Base-by-base conservation (phyloP, 176 grass and related monocot species). In the Aegilops umbellulata region DNA sequence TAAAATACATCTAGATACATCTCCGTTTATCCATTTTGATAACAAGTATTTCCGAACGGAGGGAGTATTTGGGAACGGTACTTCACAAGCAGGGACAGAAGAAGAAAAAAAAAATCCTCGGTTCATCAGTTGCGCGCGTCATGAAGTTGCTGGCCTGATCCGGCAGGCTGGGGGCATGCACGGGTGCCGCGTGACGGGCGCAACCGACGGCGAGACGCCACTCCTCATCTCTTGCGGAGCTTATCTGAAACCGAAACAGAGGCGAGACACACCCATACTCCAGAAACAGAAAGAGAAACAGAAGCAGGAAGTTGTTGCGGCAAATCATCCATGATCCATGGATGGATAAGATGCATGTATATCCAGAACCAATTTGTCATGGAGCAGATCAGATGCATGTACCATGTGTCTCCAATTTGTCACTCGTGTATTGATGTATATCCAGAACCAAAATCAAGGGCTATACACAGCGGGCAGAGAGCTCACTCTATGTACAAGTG, bases 131-230 rank as follows among this genome's bases (percentile, higher is more conserved):
- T 39, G 8, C 9, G 38, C 8, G 14, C 27, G 15, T 4, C 65
- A 34, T 31, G 15, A 20, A 25, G 3, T 62, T 64, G 61, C 23
- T 47, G 38, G 70, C 6, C 71, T 8, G 41, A 47, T 74, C 71
- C 24, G 7, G 26, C 41, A 24, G 71, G 38, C 38, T 39, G 38
- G 14, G 1, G 9, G 15, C 49, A 89, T 78, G 78, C 38, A 39
- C 38, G 9, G 65, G 81, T 30, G 42, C 16, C 49, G 86, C 86
- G 67, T 84, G 87, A 88, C 12, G 76, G 60, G 66, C 8, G 23
- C 76, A 41, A 35, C 34, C 49, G 46, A 44, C 57, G 23, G 65
- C 46, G 31, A 76, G 69, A 78, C 66, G 82, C 23, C 77, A 46
- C 25, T 10, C n/a, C n/a, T n/a, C 27, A 29, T 22, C 47, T 19